Base-by-base conservation (phyloP, 208 protist species). In the Angomonas desouzai region DNA sequence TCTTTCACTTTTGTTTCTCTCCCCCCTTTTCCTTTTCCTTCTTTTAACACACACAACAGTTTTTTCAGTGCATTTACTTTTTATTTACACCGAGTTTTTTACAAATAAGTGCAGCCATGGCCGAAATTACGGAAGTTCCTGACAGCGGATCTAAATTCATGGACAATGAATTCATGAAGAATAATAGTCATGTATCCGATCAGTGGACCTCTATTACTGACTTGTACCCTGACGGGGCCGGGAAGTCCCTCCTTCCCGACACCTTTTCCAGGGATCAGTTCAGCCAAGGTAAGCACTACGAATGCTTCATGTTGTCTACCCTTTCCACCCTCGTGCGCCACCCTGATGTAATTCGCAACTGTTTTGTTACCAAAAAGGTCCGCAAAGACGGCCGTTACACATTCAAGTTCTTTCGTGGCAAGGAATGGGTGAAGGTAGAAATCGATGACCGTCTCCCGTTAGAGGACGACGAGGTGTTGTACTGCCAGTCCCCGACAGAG, bases 261-360 rank as follows among this genome's bases (percentile, higher is more conserved):
- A 75, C 60, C 0, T 70, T 93, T 58, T 77, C 71, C 22, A 69
- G 80, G 34, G 83, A 86, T 27, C 83, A 90, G 64, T 90, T 93
- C 51, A 74, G 73, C 22, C 83, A 93, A 55, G 83, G 87, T 25
- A 82, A 85, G 53, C 87, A 93, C 81, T 93, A 79, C 56, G 83
- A 90, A 62, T 93, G 87, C 68, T 90, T 90, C 62, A 87, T 88
- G 79, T 74, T 88, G 1, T 85, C 86, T 4, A 71, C 86, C 0
- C 68, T 92, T 18, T 55, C 86, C 10, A 76, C 80, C 16, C 71
- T 92, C 13, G 70, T 92, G 30, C 68, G 68, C 23, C 83, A 84
- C 58, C 86, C 86, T 16, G 79, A 88, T 45, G 74, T 87, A 0
- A 89, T 93, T 59, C 82, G 71, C 22, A 74, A 84, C 67, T 93